Evolutionary conservation across 2,329 filamentous ascomycete species (phyloP), one percentile per base, ranked within the genome.

Genomic region (Penicillium oxalicum): DNA sequence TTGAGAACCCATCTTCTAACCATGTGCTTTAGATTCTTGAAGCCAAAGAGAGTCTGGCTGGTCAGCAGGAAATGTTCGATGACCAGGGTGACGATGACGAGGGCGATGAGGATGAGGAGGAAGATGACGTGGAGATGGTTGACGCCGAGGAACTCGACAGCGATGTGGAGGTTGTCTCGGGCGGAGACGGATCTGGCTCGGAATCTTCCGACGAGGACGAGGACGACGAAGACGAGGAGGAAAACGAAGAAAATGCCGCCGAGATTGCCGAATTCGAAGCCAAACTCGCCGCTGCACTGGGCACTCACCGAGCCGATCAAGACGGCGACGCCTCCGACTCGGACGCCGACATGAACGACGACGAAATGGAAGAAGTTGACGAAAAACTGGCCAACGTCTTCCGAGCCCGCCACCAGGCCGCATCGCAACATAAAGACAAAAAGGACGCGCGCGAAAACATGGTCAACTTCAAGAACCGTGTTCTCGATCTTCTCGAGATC

Each of bases 271-370:
- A 70, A 35, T 83, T 94, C 58, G 84, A 95, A 58, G 82, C 83
- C 36, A 84, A 88, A 47, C 80, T 96, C 27, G 87, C 87, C 2
- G 79, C 84, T 55, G 86, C 91, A 2, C 80, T 95, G 2, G 84
- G 87, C 36, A 91, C 84, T 46, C 84, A 86, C 41, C 70, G 70
- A 18, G 69, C 72, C 24, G 72, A 77, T 24, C 80, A 85, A 63
- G 79, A 83, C 48, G 54, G 66, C 45, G 79, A 83, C 52, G 71
- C 78, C 8, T 76, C 76, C 9, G 80, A 80, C 51, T 83, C 80
- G 2, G 88, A 95, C 67, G 94, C 80, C 2, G 88, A 95, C 69
- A 95, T 98, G 90, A 86, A 89, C 52, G 91, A 97, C 70, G 90
- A 91, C 13, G 86, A 95, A 65, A 97, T 97, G 93, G 84, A 95